Percentiles rank a stretch among this genome's conserved stretches.
These are phyloP conservation scores for Trichoderma orchidacearum DNA, from an alignment of 495 filamentous ascomycete genomes.

Conservation along the genomic window DNA sequence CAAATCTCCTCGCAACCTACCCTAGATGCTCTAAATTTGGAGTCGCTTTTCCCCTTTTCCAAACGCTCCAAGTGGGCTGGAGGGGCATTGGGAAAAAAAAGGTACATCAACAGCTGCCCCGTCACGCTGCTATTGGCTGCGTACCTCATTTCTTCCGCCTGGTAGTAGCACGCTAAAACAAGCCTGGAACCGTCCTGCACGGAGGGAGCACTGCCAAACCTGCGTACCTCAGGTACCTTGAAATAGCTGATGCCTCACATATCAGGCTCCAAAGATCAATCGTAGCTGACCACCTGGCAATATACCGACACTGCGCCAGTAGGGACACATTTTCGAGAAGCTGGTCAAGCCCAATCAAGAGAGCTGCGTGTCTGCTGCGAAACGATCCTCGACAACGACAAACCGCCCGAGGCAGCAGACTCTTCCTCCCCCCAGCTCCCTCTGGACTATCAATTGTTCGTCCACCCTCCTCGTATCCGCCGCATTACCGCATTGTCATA, in stretches of 20 bases:
- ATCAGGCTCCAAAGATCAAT: not conserved
- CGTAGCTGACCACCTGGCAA: not conserved
- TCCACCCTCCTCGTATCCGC: not conserved
- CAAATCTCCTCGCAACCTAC: no score
- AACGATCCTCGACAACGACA: not conserved
- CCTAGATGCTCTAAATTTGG: not conserved
- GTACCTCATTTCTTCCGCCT: not conserved
- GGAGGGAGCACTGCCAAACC: not conserved
- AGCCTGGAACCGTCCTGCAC: not conserved
- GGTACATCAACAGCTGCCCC: not conserved
- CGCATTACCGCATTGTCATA: not conserved
- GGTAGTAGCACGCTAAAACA: not conserved
- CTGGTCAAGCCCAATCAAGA: not conserved
- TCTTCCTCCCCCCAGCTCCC: not conserved
- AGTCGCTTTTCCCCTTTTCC: not conserved
- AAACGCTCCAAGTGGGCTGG: not conserved
- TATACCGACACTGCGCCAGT: not conserved
- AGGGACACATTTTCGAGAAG: slow-evolving; percentile 1
- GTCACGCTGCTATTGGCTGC: not conserved
- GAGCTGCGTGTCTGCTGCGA: not conserved
- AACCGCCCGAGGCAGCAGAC: not conserved
- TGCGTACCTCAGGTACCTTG: no score
- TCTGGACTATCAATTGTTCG: not conserved
- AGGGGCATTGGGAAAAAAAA: not conserved
- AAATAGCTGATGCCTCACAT: not conserved